Conservation (phyloP, 495 filamentous ascomycete genomes). For the Saxophila tyrrhenica region DNA sequence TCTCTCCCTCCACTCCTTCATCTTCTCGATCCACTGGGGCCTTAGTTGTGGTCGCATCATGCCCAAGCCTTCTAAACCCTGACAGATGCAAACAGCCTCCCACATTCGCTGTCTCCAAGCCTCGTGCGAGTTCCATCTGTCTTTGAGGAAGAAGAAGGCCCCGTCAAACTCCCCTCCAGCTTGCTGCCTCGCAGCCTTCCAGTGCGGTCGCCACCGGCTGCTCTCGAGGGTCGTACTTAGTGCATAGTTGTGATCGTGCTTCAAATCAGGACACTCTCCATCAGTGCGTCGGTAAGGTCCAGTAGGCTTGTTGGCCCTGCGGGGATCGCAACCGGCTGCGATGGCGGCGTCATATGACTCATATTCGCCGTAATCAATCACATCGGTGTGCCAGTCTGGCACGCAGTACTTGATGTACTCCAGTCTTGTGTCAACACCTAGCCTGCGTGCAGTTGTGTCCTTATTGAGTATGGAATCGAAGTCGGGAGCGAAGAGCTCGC, state of each 20-base stretch:
- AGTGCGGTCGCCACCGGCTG: not conserved
- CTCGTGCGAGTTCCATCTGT: not conserved
- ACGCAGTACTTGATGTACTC: slow-evolving; percentile 34
- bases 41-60: not conserved
- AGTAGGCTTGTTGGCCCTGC: not conserved
- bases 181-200: not conserved
- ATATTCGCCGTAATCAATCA: not conserved
- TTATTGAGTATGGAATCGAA: slow-evolving; percentile 21
- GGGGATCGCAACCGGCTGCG: not conserved
- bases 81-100: not conserved
- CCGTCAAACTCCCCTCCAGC: not conserved
- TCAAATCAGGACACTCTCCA: no score
- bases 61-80: not conserved
- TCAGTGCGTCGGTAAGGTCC: not conserved
- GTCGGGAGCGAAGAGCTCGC: slow-evolving; percentile 29
- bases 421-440: slow-evolving; percentile 22
- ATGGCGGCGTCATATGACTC: no score
- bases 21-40: not conserved
- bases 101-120: not conserved
- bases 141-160: not conserved
- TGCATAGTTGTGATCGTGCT: not conserved
- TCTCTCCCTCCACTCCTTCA: not conserved
- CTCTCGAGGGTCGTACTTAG: not conserved
- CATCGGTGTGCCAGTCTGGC: slow-evolving; percentile 18
- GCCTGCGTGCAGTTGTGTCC: not conserved